Percentiles rank a stretch among this genome's conserved stretches.
These are phyloP conservation scores for Globisporangium sylvaticum DNA, from an alignment of 352 stramenopile species.

Conservation along the genomic window DNA sequence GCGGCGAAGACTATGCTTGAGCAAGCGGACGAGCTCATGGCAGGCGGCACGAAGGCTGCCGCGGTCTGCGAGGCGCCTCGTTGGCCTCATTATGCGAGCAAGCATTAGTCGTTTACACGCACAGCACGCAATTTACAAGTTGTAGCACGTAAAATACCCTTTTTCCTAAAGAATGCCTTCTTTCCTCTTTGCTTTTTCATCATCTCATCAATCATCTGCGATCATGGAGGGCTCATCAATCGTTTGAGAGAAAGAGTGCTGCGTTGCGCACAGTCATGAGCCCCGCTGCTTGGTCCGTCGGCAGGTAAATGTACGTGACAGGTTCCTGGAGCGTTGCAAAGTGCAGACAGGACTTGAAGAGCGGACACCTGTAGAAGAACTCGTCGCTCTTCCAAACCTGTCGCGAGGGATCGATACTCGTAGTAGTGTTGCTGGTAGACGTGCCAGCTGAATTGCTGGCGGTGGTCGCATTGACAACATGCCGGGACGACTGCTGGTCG, in stretches of 20 bases:
- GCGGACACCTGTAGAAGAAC: constrained; percentile 40
- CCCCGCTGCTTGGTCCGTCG: constrained; percentile 23
- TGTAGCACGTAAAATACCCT: too few relatives aligned
- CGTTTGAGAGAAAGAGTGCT: constrained; percentile 31
- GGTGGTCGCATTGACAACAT: not conserved
- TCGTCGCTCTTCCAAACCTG: not conserved
- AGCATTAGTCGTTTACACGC: too few relatives aligned
- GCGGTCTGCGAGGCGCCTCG: too few relatives aligned
- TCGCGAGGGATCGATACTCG: not conserved
- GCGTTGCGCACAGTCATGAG: constrained; percentile 29
- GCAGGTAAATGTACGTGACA: constrained; percentile 34
- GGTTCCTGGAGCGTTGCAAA: constrained; percentile 26
- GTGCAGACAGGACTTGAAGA: constrained; percentile 30
- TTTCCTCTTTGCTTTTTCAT: too few relatives aligned
- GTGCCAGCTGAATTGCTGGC: not conserved
- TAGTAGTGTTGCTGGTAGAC: not conserved
- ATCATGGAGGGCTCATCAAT: too few relatives aligned
- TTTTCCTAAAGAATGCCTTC: too few relatives aligned
- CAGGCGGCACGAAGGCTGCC: too few relatives aligned
- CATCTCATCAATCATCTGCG: too few relatives aligned
- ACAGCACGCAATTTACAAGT: too few relatives aligned
- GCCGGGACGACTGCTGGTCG: constrained; percentile 3
- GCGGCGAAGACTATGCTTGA: too few relatives aligned
- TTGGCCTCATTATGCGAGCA: too few relatives aligned
- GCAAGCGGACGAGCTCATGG: too few relatives aligned